phyloP scores from a whole-genome alignment of 441 rosid species.

The Croton setiger region DNA sequence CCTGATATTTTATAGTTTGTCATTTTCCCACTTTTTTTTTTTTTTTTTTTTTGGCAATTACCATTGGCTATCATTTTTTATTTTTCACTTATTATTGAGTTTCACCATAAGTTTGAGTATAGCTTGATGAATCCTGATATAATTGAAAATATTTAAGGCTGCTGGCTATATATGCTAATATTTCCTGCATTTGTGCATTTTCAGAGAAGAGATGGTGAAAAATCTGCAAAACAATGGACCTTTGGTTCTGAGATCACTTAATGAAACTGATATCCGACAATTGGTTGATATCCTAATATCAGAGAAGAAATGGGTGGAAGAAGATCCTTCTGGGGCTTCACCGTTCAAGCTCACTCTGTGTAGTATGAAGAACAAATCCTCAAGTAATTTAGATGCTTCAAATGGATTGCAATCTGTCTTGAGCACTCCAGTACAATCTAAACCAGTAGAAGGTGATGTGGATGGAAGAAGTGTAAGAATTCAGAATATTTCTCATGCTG shows the following conservation, averaged over 20 bases:
- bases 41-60: constrained; percentile 1
- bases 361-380: constrained; percentile 20
- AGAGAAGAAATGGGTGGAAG: constrained; percentile 62
- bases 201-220: constrained; percentile 59
- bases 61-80: background rate
- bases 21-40: background rate
- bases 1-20: background rate
- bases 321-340: constrained; percentile 38
- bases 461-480: constrained; percentile 28
- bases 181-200: constrained; percentile 16
- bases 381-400: constrained; percentile 26
- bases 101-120: background rate
- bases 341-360: constrained; percentile 46
- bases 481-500: constrained; percentile 34
- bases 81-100: background rate
- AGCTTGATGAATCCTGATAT: background rate
- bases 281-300: constrained; percentile 50
- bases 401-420: constrained; percentile 43
- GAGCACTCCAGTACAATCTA: constrained; percentile 14
- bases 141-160: background rate
- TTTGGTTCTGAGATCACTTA: constrained; percentile 38
- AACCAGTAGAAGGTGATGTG: constrained; percentile 14
- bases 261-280: constrained; percentile 38
- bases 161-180: constrained; percentile 8
- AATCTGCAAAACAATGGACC: constrained; percentile 64